Evolutionary conservation across 495 filamentous ascomycete species (phyloP).

Genomic region (Podospora bellae-mahoneyi): DNA sequence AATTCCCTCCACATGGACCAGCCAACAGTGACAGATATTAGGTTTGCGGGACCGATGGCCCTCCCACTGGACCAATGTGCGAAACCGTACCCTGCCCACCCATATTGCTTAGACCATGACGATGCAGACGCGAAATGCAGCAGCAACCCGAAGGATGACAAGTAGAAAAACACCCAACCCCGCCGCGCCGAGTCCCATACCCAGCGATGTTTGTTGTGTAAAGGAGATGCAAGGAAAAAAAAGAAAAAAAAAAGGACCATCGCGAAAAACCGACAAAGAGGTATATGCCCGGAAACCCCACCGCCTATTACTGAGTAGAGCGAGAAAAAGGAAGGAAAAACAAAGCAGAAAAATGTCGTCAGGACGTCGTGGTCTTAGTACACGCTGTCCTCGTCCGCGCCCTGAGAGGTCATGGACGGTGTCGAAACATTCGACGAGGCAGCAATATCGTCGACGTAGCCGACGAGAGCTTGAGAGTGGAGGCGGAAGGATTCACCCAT

Average conservation of each 20-base stretch:
- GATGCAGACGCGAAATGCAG: conserved; percentile 41
- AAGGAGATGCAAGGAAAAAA: conserved; percentile 33
- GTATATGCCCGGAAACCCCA: conserved; percentile 51
- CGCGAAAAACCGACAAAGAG: conserved; percentile 37
- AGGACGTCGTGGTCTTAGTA: conserved; percentile 42
- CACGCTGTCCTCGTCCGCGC: conserved; percentile 58
- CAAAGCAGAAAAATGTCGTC: conserved; percentile 45
- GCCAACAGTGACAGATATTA: conserved; percentile 55
- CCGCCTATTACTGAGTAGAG: conserved; percentile 27
- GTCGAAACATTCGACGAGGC: conserved; percentile 56
- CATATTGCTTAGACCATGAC: conserved; percentile 45
- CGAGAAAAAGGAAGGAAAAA: conserved; percentile 16
- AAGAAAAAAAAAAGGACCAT: conserved; percentile 28
- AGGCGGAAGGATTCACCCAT: conserved; percentile 99
- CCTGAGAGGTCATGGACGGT: conserved; percentile 60
- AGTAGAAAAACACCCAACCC: conserved; percentile 27
- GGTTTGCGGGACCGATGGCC: conserved; percentile 45
- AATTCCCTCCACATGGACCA: conserved; percentile 49
- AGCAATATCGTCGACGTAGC: conserved; percentile 79
- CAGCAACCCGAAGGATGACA: conserved; percentile 28
- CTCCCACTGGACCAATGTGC: conserved; percentile 36
- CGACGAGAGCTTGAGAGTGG: conserved; percentile 87
- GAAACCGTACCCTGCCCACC: conserved; percentile 46
- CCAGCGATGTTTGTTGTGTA: conserved; percentile 15
- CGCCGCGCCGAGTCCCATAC: conserved; percentile 31